Base-by-base conservation (phyloP, 352 stramenopile species). In the Pythium rhizo-oryzae region DNA sequence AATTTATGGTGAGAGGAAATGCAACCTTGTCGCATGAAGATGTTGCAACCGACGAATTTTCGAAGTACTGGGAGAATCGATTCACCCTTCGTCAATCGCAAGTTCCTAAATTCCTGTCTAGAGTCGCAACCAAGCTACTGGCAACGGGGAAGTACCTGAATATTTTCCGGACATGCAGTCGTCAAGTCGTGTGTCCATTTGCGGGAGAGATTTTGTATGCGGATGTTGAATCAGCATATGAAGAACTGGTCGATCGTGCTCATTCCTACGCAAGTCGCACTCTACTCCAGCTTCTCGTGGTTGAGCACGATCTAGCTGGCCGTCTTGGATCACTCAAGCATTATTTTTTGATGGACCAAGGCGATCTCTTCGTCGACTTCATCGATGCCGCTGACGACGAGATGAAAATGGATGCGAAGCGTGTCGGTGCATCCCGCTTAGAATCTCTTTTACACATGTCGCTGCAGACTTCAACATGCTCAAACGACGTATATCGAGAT, bases 331-430 rank as follows among this genome's bases (percentile, higher is more conserved):
- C 95, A 18, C 79, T 99, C 64, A 99, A 99, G 70, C 96, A 98
- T 62, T 99, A 99, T 77, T 99, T 99, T 58, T 77, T 99, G 8
- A 94, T 99, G 75, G 96, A 99, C 67, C 97, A 99, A 74, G 98
- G 98, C 30, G 97, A 99, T 67, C 99, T 99, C 65, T 98, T 99
- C 62, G 91, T 98, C 16, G 92, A 99, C 66, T 99, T 99, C 75
- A 93, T 99, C 73, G 96, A 99, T 69, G 80, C 93, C 6, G 97
- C 97, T 0, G 96, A 99, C 71, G 83, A 87, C 41, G 97, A 99
- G 67, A 82, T 99, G 15, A 94, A 94, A 62, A 63, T 92, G 59
- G 77, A 84, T 18, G 86, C 87, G 19, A 76, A 95, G 65, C 98
- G 97, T 63, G 73, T 98, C 46, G 92, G 93, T 23, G 61, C 96